Evolutionary conservation across 768 basidiomycete species (phyloP), one percentile per base, ranked within the genome.

Genomic region (Glaciozyma martinii): DNA sequence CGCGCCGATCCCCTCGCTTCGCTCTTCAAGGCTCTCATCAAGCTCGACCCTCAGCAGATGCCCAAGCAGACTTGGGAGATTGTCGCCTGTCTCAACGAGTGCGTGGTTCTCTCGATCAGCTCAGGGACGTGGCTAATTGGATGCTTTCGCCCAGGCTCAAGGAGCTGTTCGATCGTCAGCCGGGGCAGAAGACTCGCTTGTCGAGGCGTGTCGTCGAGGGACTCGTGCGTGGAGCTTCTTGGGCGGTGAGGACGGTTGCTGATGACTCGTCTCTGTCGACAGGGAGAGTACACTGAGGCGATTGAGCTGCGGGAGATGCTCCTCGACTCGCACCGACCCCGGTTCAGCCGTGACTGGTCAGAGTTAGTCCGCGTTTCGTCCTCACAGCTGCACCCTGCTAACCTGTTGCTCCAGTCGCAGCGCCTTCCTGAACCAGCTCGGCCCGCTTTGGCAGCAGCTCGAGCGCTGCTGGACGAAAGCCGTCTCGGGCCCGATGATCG

Each of bases 241-340:
- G 30, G 6, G n/a, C 33, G 3, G 25, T 29, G 9, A n/a, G 33
- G 19, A 52, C 5, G 6, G 10, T 6, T 6, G 7, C 27, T 33
- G 32, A 15, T 37, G 29, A 21, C n/a, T 12, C 23, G n/a, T 21
- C 21, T 43, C 3, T 19, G 16, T 33, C 15, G 25, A 61, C 61
- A 62, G 61, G 63, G 63, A 47, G 63, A 65, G 33, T 65, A 65
- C 58, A 52, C 50, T 18, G 63, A 65, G 9, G 63, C 59, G 50
- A 65, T 65, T 30, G 63, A 65, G 52, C 53, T 65, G 0, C 50
- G 59, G 25, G 63, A 65, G 59, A 65, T 59, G 52, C 43, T 65
- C 21, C 58, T 65, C 53, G 63, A 65, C 37, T 53, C 59, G 23
- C 63, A 65, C 23, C 52, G 53, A 18, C 63, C 63, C 1, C n/a